phyloP scores from a whole-genome alignment of 331 rosid species.

The Saraca asoca region DNA sequence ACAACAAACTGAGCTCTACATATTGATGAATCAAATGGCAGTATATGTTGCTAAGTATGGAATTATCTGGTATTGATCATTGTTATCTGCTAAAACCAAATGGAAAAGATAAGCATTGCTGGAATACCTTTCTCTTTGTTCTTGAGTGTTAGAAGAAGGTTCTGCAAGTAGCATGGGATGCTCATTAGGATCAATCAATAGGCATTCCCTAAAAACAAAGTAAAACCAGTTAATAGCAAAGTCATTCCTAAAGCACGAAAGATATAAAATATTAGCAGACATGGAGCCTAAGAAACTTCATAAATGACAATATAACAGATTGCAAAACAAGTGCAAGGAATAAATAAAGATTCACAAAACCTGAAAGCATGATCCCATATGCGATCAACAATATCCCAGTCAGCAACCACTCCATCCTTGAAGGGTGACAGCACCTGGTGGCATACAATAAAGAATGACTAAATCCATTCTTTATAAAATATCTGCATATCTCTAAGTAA shows the following conservation, averaged over 20 bases:
- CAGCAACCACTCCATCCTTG: slow-evolving; percentile 90
- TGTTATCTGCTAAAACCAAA: neutral
- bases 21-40: slow-evolving; percentile 3
- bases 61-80: neutral
- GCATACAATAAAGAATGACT: slow-evolving; percentile 23
- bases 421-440: slow-evolving; percentile 77
- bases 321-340: slow-evolving; percentile 9
- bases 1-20: slow-evolving; percentile 29
- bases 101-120: slow-evolving; percentile 14
- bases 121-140: slow-evolving; percentile 83
- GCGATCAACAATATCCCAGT: slow-evolving; percentile 96
- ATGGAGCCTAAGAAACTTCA: too few species aligned
- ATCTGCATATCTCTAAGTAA: too few species aligned
- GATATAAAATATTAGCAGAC: neutral
- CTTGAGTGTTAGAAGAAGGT: slow-evolving; percentile 84
- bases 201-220: slow-evolving; percentile 69
- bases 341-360: slow-evolving; percentile 39
- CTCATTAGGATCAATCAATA: slow-evolving; percentile 87
- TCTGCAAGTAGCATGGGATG: slow-evolving; percentile 99
- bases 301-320: slow-evolving; percentile 2
- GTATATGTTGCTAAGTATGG: neutral
- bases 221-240: slow-evolving; percentile 18
- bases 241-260: neutral
- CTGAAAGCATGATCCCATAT: slow-evolving; percentile 99
- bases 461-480: too few species aligned